A percentile compares a stretch with the other conserved stretches of the same genome.
Conservation (phyloP, 192 early-diverging fungal species). For the Dissophora ornata region DNA sequence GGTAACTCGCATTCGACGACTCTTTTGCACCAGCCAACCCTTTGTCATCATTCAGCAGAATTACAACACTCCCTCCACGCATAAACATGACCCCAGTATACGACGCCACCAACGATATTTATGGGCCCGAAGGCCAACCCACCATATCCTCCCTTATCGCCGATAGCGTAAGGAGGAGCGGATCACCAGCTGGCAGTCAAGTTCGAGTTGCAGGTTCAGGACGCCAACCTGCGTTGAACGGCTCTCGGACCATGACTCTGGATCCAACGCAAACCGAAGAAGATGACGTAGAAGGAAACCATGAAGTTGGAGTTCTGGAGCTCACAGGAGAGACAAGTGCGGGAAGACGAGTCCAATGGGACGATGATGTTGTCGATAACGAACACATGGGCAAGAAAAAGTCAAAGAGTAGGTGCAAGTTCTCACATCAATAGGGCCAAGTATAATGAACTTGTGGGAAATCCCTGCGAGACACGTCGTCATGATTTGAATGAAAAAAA, state of each 20-base stretch:
- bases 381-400: conserved; percentile 77
- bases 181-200: neutral
- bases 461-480: too few species aligned
- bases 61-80: too few species aligned
- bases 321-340: conserved; percentile 60
- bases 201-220: conserved; percentile 18
- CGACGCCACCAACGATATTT: conserved; percentile 27
- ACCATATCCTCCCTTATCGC: conserved; percentile 11
- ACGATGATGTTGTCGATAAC: conserved; percentile 73
- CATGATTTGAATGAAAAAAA: too few species aligned
- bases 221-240: conserved; percentile 33
- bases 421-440: too few species aligned
- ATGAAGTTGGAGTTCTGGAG: conserved; percentile 57
- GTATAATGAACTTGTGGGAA: too few species aligned
- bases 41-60: too few species aligned
- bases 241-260: conserved; percentile 51
- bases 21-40: too few species aligned
- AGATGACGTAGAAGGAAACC: conserved; percentile 19
- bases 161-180: neutral
- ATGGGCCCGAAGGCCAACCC: conserved; percentile 19
- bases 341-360: conserved; percentile 69
- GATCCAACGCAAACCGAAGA: conserved; percentile 41
- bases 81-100: too few species aligned
- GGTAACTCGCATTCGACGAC: too few species aligned
- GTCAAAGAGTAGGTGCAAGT: conserved; percentile 65